Evolutionary conservation across 352 stramenopile genomes (phyloP), one percentile per base, ranked within the genome.

Genomic region (Phytophthora pini): DNA sequence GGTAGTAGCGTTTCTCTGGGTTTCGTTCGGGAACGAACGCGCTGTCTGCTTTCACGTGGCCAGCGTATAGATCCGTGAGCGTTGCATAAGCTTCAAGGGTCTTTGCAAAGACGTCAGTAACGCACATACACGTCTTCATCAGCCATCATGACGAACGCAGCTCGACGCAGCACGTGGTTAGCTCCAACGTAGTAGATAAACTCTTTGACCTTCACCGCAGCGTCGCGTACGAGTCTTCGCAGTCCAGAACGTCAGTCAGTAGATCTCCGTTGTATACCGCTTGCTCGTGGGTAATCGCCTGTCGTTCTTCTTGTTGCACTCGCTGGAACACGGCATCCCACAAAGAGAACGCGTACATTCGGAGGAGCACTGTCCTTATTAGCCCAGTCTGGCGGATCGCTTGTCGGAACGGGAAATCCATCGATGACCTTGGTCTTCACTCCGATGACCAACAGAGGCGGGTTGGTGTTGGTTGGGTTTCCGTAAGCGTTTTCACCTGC

Each of bases 41-140:
- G 40, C 47, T 68, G 27, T 64, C 63, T 47, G 68, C 49, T 13
- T 70, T 65, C 3, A 70, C 62, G 9, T 72, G 61, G 2, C 69
- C 69, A 15, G 65, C 69, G 43, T 77, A 77, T 7, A 77, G 11
- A 20, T 65, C 48, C 41, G 40, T 36, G 11, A 87, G 49, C 8
- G 56, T 32, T 1, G 60, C 69, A 4, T 54, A 36, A 1, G n/a
- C 48, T 13, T 34, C 34, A 5, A 77, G 59, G n/a, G n/a, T n/a
- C 5, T 40, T 8, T 3, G 54, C 34, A 17, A 77, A 41, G 4
- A 34, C 46, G 22, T 61, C 59, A 7, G 72, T 56, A n/a, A 20
- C 72, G 72, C 3, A 89, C 36, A 31, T 84, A 88, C 12, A 87
- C 63, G 53, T 88, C 79, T 34, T 89, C 80, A 34, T 89, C 80